Conservation (phyloP, 1,139 yeast genomes). For the Candida gigantensis region DNA sequence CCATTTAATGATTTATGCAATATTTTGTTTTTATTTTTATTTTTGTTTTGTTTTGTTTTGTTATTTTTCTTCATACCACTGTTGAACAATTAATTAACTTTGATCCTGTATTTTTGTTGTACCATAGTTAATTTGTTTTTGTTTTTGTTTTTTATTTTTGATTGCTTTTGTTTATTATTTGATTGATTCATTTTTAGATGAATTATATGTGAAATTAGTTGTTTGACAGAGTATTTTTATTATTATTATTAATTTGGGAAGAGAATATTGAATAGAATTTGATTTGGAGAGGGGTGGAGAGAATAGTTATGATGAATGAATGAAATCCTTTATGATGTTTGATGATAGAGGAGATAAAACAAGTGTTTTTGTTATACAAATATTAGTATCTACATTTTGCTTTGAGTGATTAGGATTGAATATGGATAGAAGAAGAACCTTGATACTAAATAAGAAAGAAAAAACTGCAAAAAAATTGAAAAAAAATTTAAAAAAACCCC, state of each 20-base stretch:
- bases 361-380: too few relatives aligned
- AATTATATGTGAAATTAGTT: not conserved
- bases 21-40: conserved; percentile 1
- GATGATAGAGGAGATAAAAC: too few relatives aligned
- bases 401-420: too few relatives aligned
- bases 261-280: too few relatives aligned
- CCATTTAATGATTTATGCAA: conserved; percentile 6
- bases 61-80: not conserved
- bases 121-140: not conserved
- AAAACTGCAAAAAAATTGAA: conserved; percentile 1
- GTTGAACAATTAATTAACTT: not conserved
- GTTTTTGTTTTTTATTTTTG: not conserved
- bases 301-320: too few relatives aligned
- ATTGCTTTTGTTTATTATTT: not conserved
- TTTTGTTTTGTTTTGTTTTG: conserved; percentile 3
- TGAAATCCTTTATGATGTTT: too few relatives aligned
- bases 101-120: conserved; percentile 7
- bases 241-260: too few relatives aligned
- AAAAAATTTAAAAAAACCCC: not conserved
- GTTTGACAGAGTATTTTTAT: not conserved
- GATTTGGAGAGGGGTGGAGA: not conserved
- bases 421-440: too few relatives aligned
- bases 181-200: too few relatives aligned
- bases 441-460: not conserved
- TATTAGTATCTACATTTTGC: too few relatives aligned